Conservation (phyloP, 495 filamentous ascomycete genomes). For the Platismatia glauca region DNA sequence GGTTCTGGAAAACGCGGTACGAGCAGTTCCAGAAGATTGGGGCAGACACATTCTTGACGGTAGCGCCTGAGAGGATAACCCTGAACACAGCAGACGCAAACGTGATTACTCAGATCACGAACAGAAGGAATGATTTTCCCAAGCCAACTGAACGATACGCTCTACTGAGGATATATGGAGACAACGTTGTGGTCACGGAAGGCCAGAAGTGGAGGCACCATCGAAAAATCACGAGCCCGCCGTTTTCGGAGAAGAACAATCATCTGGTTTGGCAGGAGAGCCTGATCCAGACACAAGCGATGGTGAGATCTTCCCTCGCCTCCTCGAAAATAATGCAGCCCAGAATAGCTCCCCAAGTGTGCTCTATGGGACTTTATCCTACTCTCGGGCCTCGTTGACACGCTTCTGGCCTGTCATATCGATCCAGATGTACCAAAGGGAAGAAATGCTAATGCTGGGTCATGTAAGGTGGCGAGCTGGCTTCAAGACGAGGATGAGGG, state of each 20-base stretch:
- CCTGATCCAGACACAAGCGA: slow-evolving; percentile 27
- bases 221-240: slow-evolving; percentile 56
- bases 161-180: slow-evolving; percentile 52
- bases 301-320: background rate
- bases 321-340: background rate
- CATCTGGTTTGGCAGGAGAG: slow-evolving; percentile 53
- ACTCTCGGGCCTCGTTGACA: background rate
- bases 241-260: slow-evolving; percentile 67
- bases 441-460: background rate
- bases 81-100: slow-evolving; percentile 49
- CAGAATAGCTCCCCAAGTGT: background rate
- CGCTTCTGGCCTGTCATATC: background rate
- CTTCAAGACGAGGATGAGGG: background rate
- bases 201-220: slow-evolving; percentile 56
- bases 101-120: slow-evolving; percentile 50
- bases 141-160: slow-evolving; percentile 52
- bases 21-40: slow-evolving; percentile 33
- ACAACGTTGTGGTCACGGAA: slow-evolving; percentile 56
- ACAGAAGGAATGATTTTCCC: slow-evolving; percentile 55
- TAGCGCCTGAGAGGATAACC: slow-evolving; percentile 38
- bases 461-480: slow-evolving; percentile 10
- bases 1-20: slow-evolving; percentile 34
- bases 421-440: background rate
- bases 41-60: slow-evolving; percentile 48
- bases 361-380: background rate